Percentiles rank a stretch among this genome's conserved stretches.
These are phyloP conservation scores for Lachnellula hyalina DNA, from an alignment of 2,329 filamentous ascomycete species.

Conservation along the genomic window DNA sequence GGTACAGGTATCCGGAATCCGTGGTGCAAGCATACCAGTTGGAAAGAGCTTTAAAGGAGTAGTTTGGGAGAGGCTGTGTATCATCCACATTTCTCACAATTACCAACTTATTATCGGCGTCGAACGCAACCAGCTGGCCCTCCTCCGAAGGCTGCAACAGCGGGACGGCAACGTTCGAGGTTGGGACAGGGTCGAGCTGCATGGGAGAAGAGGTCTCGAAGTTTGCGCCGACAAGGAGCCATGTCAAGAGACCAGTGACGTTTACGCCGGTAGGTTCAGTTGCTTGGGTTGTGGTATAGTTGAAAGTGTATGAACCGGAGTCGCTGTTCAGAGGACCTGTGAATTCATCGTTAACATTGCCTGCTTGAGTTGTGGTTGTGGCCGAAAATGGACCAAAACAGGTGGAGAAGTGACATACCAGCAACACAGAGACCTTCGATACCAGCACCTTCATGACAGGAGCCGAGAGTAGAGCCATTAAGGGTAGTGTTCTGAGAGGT, in stretches of 20 bases:
- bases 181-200: slow-evolving; percentile 33
- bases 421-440: slow-evolving; percentile 40
- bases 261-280: slow-evolving; percentile 15
- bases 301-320: slow-evolving; percentile 22
- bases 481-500: slow-evolving; percentile 34
- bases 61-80: slow-evolving; percentile 30
- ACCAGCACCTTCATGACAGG: slow-evolving; percentile 44
- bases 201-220: slow-evolving; percentile 33
- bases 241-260: slow-evolving; percentile 21
- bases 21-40: slow-evolving; percentile 43
- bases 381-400: too few species aligned
- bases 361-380: too few species aligned
- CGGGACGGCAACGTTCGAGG: slow-evolving; percentile 38
- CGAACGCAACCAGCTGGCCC: slow-evolving; percentile 35
- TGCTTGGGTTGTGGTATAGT: slow-evolving; percentile 28
- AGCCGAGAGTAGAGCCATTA: slow-evolving; percentile 34
- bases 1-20: slow-evolving; percentile 38
- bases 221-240: slow-evolving; percentile 17
- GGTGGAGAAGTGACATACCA: too few species aligned
- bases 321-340: slow-evolving; percentile 10
- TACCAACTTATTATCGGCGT: slow-evolving; percentile 34
- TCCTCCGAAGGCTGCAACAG: slow-evolving; percentile 32
- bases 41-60: slow-evolving; percentile 21
- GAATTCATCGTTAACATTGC: slow-evolving; percentile 9
- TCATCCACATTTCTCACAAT: slow-evolving; percentile 38